These are phyloP conservation scores for Boletus smithii DNA, from an alignment of 1,284 basidiomycete genomes.

Conservation along the genomic window DNA sequence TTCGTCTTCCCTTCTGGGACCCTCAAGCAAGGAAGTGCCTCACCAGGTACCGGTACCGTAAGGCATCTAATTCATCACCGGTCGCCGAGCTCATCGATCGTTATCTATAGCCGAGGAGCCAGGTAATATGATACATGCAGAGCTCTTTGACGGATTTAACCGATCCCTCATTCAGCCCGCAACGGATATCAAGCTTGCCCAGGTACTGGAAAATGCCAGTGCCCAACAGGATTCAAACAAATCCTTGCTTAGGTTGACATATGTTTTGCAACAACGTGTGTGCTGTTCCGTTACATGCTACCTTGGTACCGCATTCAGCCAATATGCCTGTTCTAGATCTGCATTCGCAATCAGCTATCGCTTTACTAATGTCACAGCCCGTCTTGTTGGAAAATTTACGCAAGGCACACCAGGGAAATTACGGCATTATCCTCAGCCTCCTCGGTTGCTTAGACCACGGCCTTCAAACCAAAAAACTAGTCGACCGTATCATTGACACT, in stretches of 20 bases:
- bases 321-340: conserved; percentile 42
- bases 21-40: conserved; percentile 23
- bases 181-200: conserved; percentile 54
- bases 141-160: background rate
- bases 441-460: conserved; percentile 88
- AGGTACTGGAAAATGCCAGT: conserved; percentile 72
- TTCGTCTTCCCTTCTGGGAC: conserved; percentile 16
- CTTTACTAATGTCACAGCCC: conserved; percentile 78
- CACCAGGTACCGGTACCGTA: conserved; percentile 46
- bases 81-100: conserved; percentile 4
- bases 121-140: conserved; percentile 20
- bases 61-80: conserved; percentile 15
- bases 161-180: conserved; percentile 34
- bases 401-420: conserved; percentile 86
- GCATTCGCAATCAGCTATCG: conserved; percentile 75
- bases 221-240: conserved; percentile 83
- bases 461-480: conserved; percentile 75
- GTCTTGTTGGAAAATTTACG: conserved; percentile 80
- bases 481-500: conserved; percentile 85
- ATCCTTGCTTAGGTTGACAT: conserved; percentile 80
- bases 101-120: conserved; percentile 29
- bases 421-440: conserved; percentile 84
- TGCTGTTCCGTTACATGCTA: conserved; percentile 2
- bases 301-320: conserved; percentile 3
- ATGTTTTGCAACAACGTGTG: conserved; percentile 77